Base-by-base conservation (phyloP, 306 rosid genomes). In the Echinosophora koreensis region DNA sequence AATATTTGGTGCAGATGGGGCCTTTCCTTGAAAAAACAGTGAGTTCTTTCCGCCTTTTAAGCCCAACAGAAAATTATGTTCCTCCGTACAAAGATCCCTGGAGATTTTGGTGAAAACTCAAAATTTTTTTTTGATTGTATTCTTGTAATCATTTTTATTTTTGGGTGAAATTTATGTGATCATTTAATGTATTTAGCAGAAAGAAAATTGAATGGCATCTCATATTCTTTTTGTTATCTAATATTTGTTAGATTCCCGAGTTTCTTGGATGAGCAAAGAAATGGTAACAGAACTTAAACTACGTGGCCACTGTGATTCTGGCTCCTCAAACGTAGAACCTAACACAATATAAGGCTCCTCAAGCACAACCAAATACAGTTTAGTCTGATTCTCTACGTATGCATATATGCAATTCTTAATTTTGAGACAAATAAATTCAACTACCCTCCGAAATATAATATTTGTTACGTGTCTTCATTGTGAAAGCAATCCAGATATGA, bases 81-180 rank as follows among this genome's bases (percentile, higher is more conserved):
- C 98, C 99, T 82, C 98, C 99, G 16, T 91, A 39, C 88, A 89
- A 91, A 88, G 99, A 92, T 87, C 99, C 97, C 2, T 96, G 99
- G 98, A 88, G 98, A 85, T 92, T 96, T 90, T 96, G 99, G 99
- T 96, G 87, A 88, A 81, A 61, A 17, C 35, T 59, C 76, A n/a
- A 34, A n/a, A 34, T 37, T 78, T 87, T 76, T n/a, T 51, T 51
- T 54, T 39, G 7, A 46, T 35, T 77, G 75, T 65, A 75, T 71
- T 77, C 50, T 13, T 42, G 74, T 71, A 42, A 60, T 71, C 10
- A 41, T 27, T 22, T 58, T 22, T 22, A 22, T 22, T 70, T 70
- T 13, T 12, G 35, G 65, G 6, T 76, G 54, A 30, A 61, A 42
- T 61, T 62, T n/a, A 35, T 71, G 75, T 64, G 62, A 59, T 34